phyloP scores from a whole-genome alignment of 306 rosid genomes.

The Erythrophleum fordii region DNA sequence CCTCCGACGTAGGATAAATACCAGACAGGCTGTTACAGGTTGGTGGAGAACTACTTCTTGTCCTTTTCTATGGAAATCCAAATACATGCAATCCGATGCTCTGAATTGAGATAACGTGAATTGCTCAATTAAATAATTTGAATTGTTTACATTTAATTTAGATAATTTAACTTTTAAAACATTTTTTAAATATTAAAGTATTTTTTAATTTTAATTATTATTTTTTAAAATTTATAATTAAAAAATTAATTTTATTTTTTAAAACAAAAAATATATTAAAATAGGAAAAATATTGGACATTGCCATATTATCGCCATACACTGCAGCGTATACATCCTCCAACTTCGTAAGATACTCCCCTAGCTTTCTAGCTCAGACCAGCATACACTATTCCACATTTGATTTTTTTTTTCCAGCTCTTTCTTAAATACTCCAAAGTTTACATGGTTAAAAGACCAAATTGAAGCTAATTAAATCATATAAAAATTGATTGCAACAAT shows the following conservation, averaged over 20 bases:
- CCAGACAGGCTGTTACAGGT: conserved; percentile 4
- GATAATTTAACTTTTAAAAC: no score
- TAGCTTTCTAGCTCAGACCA: neutral
- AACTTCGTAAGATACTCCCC: neutral
- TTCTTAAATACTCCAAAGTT: neutral
- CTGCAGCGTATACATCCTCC: neutral
- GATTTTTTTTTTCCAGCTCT: no score
- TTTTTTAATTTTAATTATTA: no score
- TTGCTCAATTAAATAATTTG: no score
- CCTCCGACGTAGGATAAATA: neutral
- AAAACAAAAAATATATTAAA: no score
- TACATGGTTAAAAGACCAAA: neutral
- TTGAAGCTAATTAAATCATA: neutral
- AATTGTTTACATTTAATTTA: no score
- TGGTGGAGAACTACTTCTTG: neutral
- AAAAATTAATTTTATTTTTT: no score
- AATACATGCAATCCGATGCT: no score
- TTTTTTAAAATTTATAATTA: no score
- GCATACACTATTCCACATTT: neutral
- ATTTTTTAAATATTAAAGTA: no score
- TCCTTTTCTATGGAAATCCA: neutral
- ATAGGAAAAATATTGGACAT: no score
- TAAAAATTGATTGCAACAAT: neutral
- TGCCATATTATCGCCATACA: neutral
- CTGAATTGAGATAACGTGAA: no score